Percentiles rank a stretch among this genome's conserved stretches.
phyloP scores from a whole-genome alignment of 495 filamentous ascomycete genomes.

The Tuber melanosporum region DNA sequence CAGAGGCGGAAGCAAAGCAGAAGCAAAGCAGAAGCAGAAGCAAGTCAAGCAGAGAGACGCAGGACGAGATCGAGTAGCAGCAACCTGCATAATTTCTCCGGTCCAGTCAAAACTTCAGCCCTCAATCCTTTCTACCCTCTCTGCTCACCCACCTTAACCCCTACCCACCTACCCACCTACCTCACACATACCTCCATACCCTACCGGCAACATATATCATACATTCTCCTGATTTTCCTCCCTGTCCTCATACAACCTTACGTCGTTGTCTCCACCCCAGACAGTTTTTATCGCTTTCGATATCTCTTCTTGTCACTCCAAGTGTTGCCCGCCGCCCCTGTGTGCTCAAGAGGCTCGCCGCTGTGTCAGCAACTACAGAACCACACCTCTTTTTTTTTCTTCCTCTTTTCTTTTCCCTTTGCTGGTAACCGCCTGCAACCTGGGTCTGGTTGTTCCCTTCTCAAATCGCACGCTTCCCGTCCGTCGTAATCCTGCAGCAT shows the following conservation, averaged over 20 bases:
- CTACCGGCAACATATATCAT: slow-evolving; percentile 11
- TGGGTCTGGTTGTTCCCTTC: slow-evolving; percentile 18
- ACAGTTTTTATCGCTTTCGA: background rate
- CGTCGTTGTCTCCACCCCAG: background rate
- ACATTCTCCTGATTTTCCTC: background rate
- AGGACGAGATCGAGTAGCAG: slow-evolving; percentile 36
- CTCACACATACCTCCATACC: slow-evolving; percentile 17
- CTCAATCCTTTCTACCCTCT: slow-evolving; percentile 24
- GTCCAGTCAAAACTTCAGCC: slow-evolving; percentile 39
- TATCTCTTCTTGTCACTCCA: background rate
- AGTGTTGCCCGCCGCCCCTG: slow-evolving; percentile 13
- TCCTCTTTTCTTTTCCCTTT: background rate
- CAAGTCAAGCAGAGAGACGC: slow-evolving; percentile 27
- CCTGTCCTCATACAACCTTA: background rate
- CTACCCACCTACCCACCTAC: slow-evolving; percentile 11
- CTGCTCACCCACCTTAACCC: background rate
- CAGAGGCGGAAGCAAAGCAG: slow-evolving; percentile 29
- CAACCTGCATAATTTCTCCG: slow-evolving; percentile 39
- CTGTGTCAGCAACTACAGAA: slow-evolving; percentile 35
- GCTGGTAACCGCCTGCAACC: slow-evolving; percentile 32
- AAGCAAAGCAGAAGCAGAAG: slow-evolving; percentile 31
- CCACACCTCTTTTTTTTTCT: slow-evolving; percentile 13
- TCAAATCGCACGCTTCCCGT: slow-evolving; percentile 32
- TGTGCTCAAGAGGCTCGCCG: slow-evolving; percentile 38
- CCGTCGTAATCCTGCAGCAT: slow-evolving; percentile 38